These are phyloP conservation scores for Clathrospora elynae DNA, from an alignment of 2,329 filamentous ascomycete genomes.

Conservation along the genomic window DNA sequence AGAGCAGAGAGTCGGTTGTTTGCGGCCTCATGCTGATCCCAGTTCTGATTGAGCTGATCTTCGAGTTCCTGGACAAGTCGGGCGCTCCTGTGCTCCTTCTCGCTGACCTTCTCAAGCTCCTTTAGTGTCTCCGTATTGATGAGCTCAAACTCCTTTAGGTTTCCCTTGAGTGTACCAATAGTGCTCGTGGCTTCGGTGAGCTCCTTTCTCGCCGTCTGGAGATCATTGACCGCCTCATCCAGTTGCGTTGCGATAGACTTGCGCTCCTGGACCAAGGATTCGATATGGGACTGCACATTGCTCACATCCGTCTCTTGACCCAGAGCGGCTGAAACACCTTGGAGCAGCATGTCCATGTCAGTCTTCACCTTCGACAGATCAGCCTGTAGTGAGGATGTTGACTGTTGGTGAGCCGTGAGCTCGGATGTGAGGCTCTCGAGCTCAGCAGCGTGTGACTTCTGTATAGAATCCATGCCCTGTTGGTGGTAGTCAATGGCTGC, in stretches of 20 bases:
- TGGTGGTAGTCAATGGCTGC: constrained; percentile 60
- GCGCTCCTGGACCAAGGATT: constrained; percentile 52
- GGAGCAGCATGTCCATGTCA: constrained; percentile 63
- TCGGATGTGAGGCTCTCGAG: constrained; percentile 54
- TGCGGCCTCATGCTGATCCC: constrained; percentile 84
- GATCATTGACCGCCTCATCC: constrained; percentile 51
- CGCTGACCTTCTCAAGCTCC: constrained; percentile 61
- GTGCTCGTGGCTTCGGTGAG: constrained; percentile 49
- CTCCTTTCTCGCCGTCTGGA: constrained; percentile 51
- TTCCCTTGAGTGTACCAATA: constrained; percentile 49
- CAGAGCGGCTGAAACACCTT: constrained; percentile 67
- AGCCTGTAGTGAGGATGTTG: constrained; percentile 56
- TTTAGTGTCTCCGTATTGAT: constrained; percentile 61
- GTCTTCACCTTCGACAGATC: constrained; percentile 64
- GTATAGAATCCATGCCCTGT: constrained; percentile 58
- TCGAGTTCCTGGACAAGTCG: constrained; percentile 93
- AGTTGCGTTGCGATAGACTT: constrained; percentile 51
- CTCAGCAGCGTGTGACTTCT: constrained; percentile 60
- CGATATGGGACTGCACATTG: constrained; percentile 51
- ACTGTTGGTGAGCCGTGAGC: constrained; percentile 39
- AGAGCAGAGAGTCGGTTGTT: constrained; percentile 82
- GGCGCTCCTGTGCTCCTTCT: constrained; percentile 86
- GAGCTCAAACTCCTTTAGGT: constrained; percentile 53
- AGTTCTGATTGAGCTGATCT: constrained; percentile 93
- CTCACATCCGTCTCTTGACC: constrained; percentile 63